phyloP scores from a whole-genome alignment of 768 basidiomycete genomes.

The Tephrocybe sp. region DNA sequence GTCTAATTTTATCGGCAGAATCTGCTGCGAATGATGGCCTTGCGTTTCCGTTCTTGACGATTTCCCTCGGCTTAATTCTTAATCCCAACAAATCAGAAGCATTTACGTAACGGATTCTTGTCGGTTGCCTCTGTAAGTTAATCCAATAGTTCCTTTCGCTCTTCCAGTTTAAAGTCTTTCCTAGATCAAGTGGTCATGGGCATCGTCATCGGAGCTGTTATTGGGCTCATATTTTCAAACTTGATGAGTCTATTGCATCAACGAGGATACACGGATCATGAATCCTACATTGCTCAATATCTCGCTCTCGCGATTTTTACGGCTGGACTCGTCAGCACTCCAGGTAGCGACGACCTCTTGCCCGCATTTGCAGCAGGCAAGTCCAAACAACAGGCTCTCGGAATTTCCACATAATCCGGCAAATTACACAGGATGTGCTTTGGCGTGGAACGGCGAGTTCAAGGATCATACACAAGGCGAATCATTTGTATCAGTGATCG shows the following conservation, averaged over 20 bases:
- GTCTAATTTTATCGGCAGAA: slow-evolving; percentile 82
- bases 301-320: slow-evolving; percentile 69
- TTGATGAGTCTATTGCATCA: slow-evolving; percentile 69
- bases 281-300: slow-evolving; percentile 89
- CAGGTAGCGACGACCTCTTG: slow-evolving; percentile 85
- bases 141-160: not conserved
- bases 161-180: not conserved
- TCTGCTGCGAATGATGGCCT: slow-evolving; percentile 95
- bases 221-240: slow-evolving; percentile 63
- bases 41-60: slow-evolving; percentile 86
- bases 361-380: slow-evolving; percentile 81
- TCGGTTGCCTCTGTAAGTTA: slow-evolving; percentile 74
- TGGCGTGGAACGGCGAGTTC: slow-evolving; percentile 89
- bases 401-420: not conserved
- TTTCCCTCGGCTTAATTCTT: slow-evolving; percentile 81
- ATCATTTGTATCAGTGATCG: slow-evolving; percentile 85
- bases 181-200: slow-evolving; percentile 84
- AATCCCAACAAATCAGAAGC: slow-evolving; percentile 62
- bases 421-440: slow-evolving; percentile 32
- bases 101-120: slow-evolving; percentile 79
- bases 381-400: slow-evolving; percentile 15
- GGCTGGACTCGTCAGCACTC: slow-evolving; percentile 69
- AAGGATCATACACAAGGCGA: slow-evolving; percentile 82
- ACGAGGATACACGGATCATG: slow-evolving; percentile 67
- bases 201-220: slow-evolving; percentile 56